Percentiles rank a stretch among this genome's conserved stretches.
Evolutionary conservation across 371 early-diverging fungal genomes (phyloP).

Genomic region (Lichtheimia corymbifera): DNA sequence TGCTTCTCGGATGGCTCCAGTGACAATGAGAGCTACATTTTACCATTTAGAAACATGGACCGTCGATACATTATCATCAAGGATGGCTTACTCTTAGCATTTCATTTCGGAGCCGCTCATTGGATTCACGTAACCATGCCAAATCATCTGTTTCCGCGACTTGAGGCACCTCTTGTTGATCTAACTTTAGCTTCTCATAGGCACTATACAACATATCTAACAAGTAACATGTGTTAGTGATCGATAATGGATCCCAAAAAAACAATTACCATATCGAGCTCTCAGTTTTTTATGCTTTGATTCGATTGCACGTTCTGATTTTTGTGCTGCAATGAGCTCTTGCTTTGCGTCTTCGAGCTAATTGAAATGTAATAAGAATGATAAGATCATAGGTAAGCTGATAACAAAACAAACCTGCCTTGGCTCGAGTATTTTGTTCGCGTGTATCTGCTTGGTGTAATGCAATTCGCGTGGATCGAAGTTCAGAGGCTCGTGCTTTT

Average conservation of each 20-base stretch:
- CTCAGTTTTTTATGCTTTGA: constrained; percentile 27
- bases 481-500: constrained; percentile 20
- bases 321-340: constrained; percentile 30
- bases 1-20: not conserved
- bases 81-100: not conserved
- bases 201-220: not conserved
- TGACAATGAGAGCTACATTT: not conserved
- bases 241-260: not conserved
- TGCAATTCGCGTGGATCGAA: constrained; percentile 1
- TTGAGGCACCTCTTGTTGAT: not conserved
- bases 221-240: too few relatives aligned
- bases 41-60: too few relatives aligned
- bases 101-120: not conserved
- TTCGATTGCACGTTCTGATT: constrained; percentile 34
- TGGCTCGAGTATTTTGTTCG: constrained; percentile 27
- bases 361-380: not conserved
- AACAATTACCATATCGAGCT: constrained; percentile 4
- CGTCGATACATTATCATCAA: too few relatives aligned
- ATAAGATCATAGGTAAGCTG: not conserved
- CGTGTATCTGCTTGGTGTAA: constrained; percentile 25
- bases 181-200: not conserved
- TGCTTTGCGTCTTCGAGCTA: constrained; percentile 46
- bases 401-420: constrained; percentile 19
- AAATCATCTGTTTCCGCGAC: not conserved
- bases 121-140: not conserved